Base-by-base conservation (phyloP, 164 flowering plant species). In the Tetracentron sinense region DNA sequence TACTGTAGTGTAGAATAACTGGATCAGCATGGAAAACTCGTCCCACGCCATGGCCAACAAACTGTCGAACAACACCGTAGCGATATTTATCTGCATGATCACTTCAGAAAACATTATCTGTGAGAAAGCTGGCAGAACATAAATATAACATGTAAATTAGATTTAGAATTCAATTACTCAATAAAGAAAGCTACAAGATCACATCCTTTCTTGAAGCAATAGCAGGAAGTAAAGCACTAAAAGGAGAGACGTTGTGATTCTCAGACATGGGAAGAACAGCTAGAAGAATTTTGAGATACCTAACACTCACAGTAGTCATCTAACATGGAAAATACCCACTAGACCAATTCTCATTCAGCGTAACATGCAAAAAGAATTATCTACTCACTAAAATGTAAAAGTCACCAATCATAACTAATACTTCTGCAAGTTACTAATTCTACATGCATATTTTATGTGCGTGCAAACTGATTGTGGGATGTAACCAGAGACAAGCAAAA, bases 11-110 rank as follows among this genome's bases (percentile, higher is more conserved):
- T 33, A 82, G 78, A 74, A 95, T 67, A 70, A 92, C 87, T 31
- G 99, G 97, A 77, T 89, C 97, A 26, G 90, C 79, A 75, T 95
- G 99, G 68, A 95, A 95, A 65, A 82, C 90, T 30, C 82, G 78
- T 59, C 97, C 99, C 69, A 95, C 91, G 14, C 99, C 99, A 75
- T 95, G 99, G 63, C 99, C 99, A 59, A 89, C 94, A 80, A 92
- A 95, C 70, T 85, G 83, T 28, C 79, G 77, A n/a, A 95, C 99
- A 48, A 95, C 97, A 54, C 99, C 99, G 65, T 81, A 92, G 11
- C 72, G 62, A 71, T 79, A 74, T 69, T 85, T 84, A 76, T 95
- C 97, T 83, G 99, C 99, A 82, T 81, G 87, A 58, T 84, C 94
- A 71, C 99, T 95, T 75, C 61, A 69, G 61, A 38, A 49, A 16